Evolutionary conservation across 208 protist genomes (phyloP).

Genomic region (Leishmania guyanensis): DNA sequence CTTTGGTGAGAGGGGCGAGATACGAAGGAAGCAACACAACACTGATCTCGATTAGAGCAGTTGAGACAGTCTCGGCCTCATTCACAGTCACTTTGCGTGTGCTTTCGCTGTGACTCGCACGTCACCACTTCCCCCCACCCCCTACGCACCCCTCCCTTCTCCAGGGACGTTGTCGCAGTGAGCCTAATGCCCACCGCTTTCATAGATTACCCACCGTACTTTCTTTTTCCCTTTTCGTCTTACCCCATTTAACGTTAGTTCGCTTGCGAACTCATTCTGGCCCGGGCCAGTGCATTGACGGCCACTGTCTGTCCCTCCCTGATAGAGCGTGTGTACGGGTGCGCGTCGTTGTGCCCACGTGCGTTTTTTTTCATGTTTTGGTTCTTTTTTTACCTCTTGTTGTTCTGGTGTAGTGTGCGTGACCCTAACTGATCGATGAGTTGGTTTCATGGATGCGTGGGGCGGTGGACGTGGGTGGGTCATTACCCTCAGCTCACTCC

Average conservation of each 20-base stretch:
- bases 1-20: neutral
- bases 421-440: neutral
- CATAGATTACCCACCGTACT: slow-evolving; percentile 4
- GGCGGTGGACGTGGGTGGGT: neutral
- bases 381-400: neutral
- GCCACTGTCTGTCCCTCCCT: neutral
- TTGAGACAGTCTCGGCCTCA: neutral
- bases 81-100: neutral
- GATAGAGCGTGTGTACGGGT: neutral
- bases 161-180: neutral
- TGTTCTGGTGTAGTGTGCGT: neutral
- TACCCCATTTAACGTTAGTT: neutral
- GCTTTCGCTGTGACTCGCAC: neutral
- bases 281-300: neutral
- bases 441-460: neutral
- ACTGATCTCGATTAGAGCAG: neutral
- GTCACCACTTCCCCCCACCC: neutral
- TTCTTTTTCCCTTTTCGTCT: neutral
- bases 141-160: neutral
- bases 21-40: neutral
- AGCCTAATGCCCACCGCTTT: neutral
- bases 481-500: neutral
- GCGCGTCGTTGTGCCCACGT: neutral
- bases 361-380: neutral
- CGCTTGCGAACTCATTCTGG: neutral